Evolutionary conservation across 208 protist genomes (phyloP).

Genomic region (Leishmania mexicana): DNA sequence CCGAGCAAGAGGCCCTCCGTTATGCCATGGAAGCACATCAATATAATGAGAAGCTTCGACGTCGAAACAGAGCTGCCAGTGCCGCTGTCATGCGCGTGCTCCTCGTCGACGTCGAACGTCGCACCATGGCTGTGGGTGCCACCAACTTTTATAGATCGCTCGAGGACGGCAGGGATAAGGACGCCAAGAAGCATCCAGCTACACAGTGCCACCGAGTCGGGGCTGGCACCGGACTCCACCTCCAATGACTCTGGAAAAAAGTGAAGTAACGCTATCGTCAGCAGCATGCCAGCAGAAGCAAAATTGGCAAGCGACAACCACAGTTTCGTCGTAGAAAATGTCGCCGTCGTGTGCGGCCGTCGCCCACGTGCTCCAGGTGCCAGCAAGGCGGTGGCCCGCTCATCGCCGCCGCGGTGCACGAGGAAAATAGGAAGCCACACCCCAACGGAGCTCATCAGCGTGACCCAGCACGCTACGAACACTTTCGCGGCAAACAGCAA

Average conservation of each 20-base stretch:
- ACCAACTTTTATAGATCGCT: conserved; percentile 25
- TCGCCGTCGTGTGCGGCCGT: neutral
- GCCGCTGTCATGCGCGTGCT: conserved; percentile 10
- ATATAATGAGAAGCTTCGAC: conserved; percentile 43
- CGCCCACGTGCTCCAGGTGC: conserved; percentile 5
- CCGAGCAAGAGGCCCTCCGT: conserved; percentile 72
- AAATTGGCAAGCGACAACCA: conserved; percentile 66
- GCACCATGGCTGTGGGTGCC: conserved; percentile 33
- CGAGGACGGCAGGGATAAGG: conserved; percentile 64
- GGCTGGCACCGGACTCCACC: neutral
- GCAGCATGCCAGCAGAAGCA: conserved; percentile 68
- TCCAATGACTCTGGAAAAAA: conserved; percentile 53
- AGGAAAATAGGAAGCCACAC: conserved; percentile 54
- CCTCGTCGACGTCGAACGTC: neutral
- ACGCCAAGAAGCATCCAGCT: conserved; percentile 54
- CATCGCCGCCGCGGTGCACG: conserved; percentile 19
- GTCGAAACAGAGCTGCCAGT: conserved; percentile 13
- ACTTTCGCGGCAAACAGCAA: conserved; percentile 30
- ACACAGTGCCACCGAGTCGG: conserved; percentile 21
- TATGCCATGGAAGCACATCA: conserved; percentile 76
- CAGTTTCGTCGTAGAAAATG: conserved; percentile 7
- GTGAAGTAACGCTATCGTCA: conserved; percentile 62
- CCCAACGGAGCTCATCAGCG: conserved; percentile 49
- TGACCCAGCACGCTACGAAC: conserved; percentile 37
- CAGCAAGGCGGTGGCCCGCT: neutral